Percentiles rank a stretch among this genome's conserved stretches.
These are phyloP conservation scores for Zarea fungicola DNA, from an alignment of 2,329 filamentous ascomycete species.

Conservation along the genomic window DNA sequence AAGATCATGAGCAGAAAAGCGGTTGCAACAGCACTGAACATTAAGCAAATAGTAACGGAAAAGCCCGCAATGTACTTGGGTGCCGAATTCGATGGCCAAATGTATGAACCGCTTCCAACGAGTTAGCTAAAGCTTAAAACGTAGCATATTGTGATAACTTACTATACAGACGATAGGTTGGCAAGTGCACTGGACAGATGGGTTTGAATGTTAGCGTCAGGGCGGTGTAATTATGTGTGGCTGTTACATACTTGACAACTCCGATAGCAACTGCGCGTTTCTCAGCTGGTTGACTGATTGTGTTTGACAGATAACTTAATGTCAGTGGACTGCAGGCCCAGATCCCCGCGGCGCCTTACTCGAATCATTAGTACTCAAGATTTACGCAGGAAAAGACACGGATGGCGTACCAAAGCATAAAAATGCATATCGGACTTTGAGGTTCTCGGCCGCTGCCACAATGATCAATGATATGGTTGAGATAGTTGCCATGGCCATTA, in stretches of 20 bases:
- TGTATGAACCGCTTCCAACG: conserved; percentile 6
- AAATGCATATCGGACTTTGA: conserved; percentile 10
- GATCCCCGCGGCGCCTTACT: conserved; percentile 5
- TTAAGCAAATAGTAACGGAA: conserved; percentile 9
- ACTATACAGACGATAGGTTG: conserved; percentile 11
- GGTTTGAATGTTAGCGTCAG: neutral
- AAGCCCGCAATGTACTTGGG: conserved; percentile 9
- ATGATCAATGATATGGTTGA: conserved; percentile 7
- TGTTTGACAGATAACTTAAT: conserved; percentile 13
- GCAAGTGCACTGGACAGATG: conserved; percentile 4
- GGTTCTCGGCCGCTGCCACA: conserved; percentile 3
- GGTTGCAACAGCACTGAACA: conserved; percentile 6
- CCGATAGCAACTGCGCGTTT: conserved; percentile 12
- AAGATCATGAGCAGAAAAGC: conserved; percentile 7
- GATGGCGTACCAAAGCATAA: conserved; percentile 4
- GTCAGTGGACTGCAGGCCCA: conserved; percentile 13
- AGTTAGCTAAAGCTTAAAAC: neutral
- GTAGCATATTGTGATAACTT: neutral
- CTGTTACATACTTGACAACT: conserved; percentile 9
- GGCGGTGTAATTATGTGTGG: neutral
- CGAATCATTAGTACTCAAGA: neutral
- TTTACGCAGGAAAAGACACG: neutral
- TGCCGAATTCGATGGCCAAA: conserved; percentile 11
- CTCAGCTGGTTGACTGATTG: conserved; percentile 10
- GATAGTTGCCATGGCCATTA: conserved; percentile 9